phyloP scores from a whole-genome alignment of 1,284 basidiomycete genomes.

The Pascua sp. region DNA sequence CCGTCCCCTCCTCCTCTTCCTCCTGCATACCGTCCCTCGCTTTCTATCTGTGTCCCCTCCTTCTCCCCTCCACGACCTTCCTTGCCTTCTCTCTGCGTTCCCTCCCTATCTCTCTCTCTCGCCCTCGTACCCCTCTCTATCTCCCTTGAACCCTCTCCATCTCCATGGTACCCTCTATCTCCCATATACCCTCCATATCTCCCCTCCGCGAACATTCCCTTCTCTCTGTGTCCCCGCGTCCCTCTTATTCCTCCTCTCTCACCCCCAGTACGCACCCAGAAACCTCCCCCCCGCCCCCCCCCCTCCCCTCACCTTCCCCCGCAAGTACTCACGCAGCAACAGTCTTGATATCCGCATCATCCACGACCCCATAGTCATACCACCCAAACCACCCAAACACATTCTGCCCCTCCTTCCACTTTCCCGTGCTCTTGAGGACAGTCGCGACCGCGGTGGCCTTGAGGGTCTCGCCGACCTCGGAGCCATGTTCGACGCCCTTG shows the following conservation, averaged over 20 bases:
- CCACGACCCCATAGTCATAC: constrained; percentile 34
- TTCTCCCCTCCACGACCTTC: too few species aligned
- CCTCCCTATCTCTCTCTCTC: too few species aligned
- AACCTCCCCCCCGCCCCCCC: background rate
- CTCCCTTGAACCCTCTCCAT: too few species aligned
- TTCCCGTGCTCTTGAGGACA: constrained; percentile 27
- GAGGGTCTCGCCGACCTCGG: background rate
- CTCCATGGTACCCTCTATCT: too few species aligned
- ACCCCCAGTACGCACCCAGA: background rate
- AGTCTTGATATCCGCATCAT: constrained; percentile 4
- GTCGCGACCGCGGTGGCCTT: constrained; percentile 9
- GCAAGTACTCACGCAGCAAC: constrained; percentile 5
- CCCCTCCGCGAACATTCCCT: too few species aligned
- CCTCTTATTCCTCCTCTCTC: constrained; percentile 1
- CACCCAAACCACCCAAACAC: constrained; percentile 24
- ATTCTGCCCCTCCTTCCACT: constrained; percentile 27
- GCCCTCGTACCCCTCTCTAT: too few species aligned
- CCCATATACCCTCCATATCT: too few species aligned
- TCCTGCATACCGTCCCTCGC: too few species aligned
- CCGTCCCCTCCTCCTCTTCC: too few species aligned
- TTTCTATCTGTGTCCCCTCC: too few species aligned
- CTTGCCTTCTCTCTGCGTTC: too few species aligned
- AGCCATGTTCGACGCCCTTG: background rate
- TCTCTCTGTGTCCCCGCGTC: background rate
- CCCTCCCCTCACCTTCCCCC: background rate